Base-by-base conservation (phyloP, 805 yeast species). In the Dipodascopsis uninucleata region DNA sequence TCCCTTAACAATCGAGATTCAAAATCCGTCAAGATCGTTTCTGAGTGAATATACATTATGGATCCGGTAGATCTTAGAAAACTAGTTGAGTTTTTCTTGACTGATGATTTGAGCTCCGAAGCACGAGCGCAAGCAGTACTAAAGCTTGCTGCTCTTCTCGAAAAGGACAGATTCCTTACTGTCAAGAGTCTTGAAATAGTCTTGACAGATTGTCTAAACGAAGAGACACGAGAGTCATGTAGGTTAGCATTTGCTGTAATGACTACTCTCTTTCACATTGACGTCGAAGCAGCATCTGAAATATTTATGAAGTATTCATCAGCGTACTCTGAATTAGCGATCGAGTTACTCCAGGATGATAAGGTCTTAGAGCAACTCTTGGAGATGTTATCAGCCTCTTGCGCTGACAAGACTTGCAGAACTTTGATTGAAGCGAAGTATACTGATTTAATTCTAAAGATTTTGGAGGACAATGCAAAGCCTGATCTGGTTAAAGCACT, bases 341-440 rank as follows among this genome's bases (percentile, higher is more conserved):
- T 40, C 1, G 43, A 45, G 23, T 43, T 55, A 26, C 21, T 52
- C 4, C 42, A 57, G 10, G 54, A 56, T 28, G 41, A 46, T 1
- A 58, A 57, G 1, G 52, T 60, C 17, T 28, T 52, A 5, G 55
- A 49, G 26, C 14, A 54, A 3, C 59, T 65, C 20, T 47, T 66
- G 36, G 61, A 55, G 22, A 52, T 66, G 45, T 58, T 67, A 3
- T 63, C 68, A 4, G 53, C 62, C n/a, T 64, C 65, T 8, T 62
- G 67, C 42, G 61, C 59, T 20, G 50, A 55, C 39, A 59, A 59
- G 41, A 57, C 59, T 17, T 47, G 60, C 39, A 54, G 71, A 18
- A 52, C 52, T 5, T 36, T 52, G 14, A 58, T 65, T 4, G 58
- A 55, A 21, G 35, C 45, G 20, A 58, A 56, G 35, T 60, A 55